phyloP scores from a whole-genome alignment of 352 stramenopile genomes.

The Pythium oligandrum region DNA sequence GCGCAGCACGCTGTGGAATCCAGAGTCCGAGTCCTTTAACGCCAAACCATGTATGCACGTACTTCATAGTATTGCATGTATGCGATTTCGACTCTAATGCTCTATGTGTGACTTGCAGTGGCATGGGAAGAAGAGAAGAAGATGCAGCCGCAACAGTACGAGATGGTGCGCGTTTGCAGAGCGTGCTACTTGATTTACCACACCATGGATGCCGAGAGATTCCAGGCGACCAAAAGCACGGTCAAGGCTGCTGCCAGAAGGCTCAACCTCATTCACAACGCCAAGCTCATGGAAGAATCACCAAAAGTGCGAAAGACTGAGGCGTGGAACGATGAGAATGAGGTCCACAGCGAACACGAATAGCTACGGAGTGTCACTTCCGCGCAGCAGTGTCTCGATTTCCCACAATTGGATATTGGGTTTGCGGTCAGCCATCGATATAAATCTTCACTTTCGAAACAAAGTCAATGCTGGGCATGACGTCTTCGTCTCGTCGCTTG shows the following conservation, averaged over 20 bases:
- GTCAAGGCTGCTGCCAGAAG: conserved; percentile 17
- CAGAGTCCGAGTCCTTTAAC: conserved; percentile 51
- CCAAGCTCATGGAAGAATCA: conserved; percentile 7
- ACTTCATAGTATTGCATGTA: neutral
- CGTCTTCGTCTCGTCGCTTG: conserved; percentile 68
- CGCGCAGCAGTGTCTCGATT: no score
- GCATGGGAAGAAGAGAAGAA: conserved; percentile 40
- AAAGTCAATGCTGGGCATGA: conserved; percentile 53
- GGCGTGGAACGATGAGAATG: neutral
- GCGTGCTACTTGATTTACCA: conserved; percentile 24
- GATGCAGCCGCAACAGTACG: conserved; percentile 20
- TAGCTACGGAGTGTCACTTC: no score
- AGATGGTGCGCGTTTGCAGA: conserved; percentile 22
- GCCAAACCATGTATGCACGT: conserved; percentile 34
- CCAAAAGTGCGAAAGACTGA: no score
- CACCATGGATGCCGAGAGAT: conserved; percentile 19
- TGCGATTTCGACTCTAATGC: no score
- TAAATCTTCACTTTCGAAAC: conserved; percentile 26
- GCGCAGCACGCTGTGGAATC: conserved; percentile 65
- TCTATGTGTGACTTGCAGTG: conserved; percentile 20
- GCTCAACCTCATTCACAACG: conserved; percentile 19
- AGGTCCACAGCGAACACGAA: no score
- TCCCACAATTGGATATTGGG: no score
- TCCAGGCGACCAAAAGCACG: conserved; percentile 21
- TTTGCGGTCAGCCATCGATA: conserved; percentile 9